These are phyloP conservation scores for Saturnispora serradocipensis DNA, from an alignment of 805 yeast species.

Conservation along the genomic window DNA sequence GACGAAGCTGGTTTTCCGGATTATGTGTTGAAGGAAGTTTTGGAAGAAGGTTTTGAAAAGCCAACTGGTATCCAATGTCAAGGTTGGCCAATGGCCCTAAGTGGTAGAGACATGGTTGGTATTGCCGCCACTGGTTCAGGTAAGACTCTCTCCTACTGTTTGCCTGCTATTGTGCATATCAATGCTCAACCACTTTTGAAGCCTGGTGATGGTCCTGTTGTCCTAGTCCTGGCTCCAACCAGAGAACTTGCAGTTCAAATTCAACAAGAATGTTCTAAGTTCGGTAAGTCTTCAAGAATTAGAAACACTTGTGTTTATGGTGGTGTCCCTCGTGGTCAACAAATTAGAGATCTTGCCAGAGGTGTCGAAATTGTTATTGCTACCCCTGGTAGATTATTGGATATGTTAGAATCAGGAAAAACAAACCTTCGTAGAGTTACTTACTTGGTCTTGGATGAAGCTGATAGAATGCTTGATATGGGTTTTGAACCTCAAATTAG, in stretches of 20 bases:
- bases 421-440: slow-evolving; percentile 95
- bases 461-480: slow-evolving; percentile 99
- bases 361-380: slow-evolving; percentile 97
- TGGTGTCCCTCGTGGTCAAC: slow-evolving; percentile 98
- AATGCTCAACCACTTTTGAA: slow-evolving; percentile 92
- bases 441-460: slow-evolving; percentile 95
- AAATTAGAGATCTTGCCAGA: slow-evolving; percentile 88
- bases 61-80: slow-evolving; percentile 98
- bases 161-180: slow-evolving; percentile 95
- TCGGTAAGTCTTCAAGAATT: slow-evolving; percentile 84
- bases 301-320: slow-evolving; percentile 98
- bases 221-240: slow-evolving; percentile 91
- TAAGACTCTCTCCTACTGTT: slow-evolving; percentile 93
- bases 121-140: slow-evolving; percentile 99
- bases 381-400: slow-evolving; percentile 98
- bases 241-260: slow-evolving; percentile 98
- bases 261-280: slow-evolving; percentile 91
- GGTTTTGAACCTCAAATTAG: slow-evolving; percentile 99
- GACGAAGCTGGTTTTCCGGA: slow-evolving; percentile 98
- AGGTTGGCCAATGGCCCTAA: slow-evolving; percentile 99
- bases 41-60: slow-evolving; percentile 82
- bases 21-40: slow-evolving; percentile 81
- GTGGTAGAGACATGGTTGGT: slow-evolving; percentile 99
- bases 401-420: slow-evolving; percentile 91
- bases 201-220: slow-evolving; percentile 97